These are phyloP conservation scores for Eragrostis nindensis DNA, from an alignment of 176 grass and related monocot species.

Conservation along the genomic window DNA sequence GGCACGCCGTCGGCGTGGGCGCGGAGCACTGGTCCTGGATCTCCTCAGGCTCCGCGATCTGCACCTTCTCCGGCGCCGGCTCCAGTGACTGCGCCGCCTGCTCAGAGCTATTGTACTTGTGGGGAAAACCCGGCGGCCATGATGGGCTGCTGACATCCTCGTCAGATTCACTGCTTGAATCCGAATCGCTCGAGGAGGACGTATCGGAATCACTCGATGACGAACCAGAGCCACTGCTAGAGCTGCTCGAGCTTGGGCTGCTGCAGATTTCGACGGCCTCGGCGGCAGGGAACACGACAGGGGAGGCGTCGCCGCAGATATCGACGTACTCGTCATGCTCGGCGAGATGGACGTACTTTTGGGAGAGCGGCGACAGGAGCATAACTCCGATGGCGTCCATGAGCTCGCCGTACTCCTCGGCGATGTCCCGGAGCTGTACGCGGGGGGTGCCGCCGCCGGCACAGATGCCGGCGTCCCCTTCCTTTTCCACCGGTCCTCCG, in stretches of 20 bases:
- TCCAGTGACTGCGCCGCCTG: neutral
- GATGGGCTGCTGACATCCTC: neutral
- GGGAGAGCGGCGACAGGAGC: conserved; percentile 27
- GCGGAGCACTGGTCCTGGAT: neutral
- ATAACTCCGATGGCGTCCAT: neutral
- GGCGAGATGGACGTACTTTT: conserved; percentile 13
- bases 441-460: neutral
- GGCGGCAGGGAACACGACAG: neutral
- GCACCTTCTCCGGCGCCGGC: neutral
- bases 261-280: neutral
- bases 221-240: neutral
- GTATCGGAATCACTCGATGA: conserved; percentile 33
- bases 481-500: neutral
- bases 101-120: neutral
- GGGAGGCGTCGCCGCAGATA: conserved; percentile 50
- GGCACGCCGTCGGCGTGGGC: neutral
- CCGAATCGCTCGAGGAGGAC: neutral
- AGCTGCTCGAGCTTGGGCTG: conserved; percentile 11
- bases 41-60: neutral
- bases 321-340: conserved; percentile 32
- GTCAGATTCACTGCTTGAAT: neutral
- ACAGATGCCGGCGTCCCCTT: neutral
- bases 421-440: conserved; percentile 32
- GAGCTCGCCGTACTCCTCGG: conserved; percentile 24
- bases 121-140: neutral